A percentile compares a stretch with the other conserved stretches of the same genome.
Evolutionary conservation across 352 stramenopile species (phyloP).

Genomic region (Phytopythium montanum): DNA sequence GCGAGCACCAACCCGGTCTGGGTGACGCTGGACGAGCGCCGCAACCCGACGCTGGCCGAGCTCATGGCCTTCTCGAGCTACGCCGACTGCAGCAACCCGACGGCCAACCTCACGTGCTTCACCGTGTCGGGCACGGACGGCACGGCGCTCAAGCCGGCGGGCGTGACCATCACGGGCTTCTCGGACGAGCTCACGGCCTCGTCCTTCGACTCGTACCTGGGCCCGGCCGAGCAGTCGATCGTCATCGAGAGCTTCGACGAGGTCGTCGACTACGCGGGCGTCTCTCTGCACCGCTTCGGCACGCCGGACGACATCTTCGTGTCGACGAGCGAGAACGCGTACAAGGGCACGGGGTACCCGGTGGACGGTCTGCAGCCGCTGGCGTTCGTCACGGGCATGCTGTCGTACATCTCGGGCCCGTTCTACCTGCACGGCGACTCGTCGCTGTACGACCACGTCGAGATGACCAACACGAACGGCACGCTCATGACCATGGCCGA

Average conservation of each 20-base stretch:
- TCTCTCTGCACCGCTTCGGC: slow-evolving; percentile 51
- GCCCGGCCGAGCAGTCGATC: slow-evolving; percentile 43
- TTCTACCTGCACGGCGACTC: slow-evolving; percentile 62
- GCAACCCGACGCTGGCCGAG: slow-evolving; percentile 60
- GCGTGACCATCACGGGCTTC: slow-evolving; percentile 48
- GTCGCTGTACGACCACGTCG: slow-evolving; percentile 34
- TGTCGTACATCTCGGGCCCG: slow-evolving; percentile 68
- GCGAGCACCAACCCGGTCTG: slow-evolving; percentile 39
- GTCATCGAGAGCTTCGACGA: slow-evolving; percentile 35
- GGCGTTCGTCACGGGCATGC: slow-evolving; percentile 61
- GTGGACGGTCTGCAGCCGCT: slow-evolving; percentile 66
- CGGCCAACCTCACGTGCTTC: slow-evolving; percentile 53
- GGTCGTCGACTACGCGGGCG: slow-evolving; percentile 35
- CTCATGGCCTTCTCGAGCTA: slow-evolving; percentile 49
- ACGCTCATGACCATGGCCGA: slow-evolving; percentile 25
- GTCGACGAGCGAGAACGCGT: slow-evolving; percentile 22
- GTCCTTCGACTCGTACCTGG: slow-evolving; percentile 39
- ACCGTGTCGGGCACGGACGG: slow-evolving; percentile 48
- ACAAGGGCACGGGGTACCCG: slow-evolving; percentile 39
- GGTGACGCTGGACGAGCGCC: slow-evolving; percentile 42
- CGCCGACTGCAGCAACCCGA: slow-evolving; percentile 45
- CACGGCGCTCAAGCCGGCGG: slow-evolving; percentile 29
- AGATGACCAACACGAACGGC: slow-evolving; percentile 59
- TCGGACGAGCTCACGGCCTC: slow-evolving; percentile 25
- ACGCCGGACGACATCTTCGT: slow-evolving; percentile 35